Evolutionary conservation across 176 grass and related monocot genomes (phyloP).

Genomic region (Aegilops umbellulata): DNA sequence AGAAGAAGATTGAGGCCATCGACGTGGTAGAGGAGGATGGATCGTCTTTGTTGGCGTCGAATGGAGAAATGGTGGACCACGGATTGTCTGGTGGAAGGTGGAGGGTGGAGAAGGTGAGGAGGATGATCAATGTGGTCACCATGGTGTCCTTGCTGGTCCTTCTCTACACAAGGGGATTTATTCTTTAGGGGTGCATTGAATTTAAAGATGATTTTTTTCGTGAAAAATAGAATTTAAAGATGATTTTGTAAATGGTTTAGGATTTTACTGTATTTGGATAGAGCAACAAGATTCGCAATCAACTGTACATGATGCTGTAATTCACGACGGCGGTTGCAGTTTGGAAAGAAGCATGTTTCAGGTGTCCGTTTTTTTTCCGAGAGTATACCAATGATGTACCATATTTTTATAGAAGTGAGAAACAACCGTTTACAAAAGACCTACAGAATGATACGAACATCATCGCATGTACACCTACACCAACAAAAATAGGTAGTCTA

Average conservation of each 20-base stretch:
- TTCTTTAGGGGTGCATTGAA: constrained; percentile 11
- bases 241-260: not conserved
- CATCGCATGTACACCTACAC: no score
- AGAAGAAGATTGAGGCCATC: not conserved
- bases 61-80: not conserved
- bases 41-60: not conserved
- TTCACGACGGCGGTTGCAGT: no score
- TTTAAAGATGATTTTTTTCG: not conserved
- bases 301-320: no score
- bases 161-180: constrained; percentile 31
- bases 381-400: no score
- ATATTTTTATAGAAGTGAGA: no score
- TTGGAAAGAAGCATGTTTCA: no score
- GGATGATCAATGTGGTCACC: constrained; percentile 29
- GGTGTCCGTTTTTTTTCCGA: no score
- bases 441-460: no score
- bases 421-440: no score
- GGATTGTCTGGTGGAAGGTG: constrained; percentile 1
- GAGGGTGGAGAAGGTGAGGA: constrained; percentile 39
- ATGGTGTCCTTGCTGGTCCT: constrained; percentile 31
- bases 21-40: not conserved
- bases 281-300: no score
- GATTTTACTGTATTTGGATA: not conserved
- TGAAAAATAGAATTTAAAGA: not conserved
- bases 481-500: no score